Percentiles rank a stretch among this genome's conserved stretches.
These are phyloP conservation scores for Orobanche coerulescens DNA, from an alignment of 257 asterid genomes.

Conservation along the genomic window DNA sequence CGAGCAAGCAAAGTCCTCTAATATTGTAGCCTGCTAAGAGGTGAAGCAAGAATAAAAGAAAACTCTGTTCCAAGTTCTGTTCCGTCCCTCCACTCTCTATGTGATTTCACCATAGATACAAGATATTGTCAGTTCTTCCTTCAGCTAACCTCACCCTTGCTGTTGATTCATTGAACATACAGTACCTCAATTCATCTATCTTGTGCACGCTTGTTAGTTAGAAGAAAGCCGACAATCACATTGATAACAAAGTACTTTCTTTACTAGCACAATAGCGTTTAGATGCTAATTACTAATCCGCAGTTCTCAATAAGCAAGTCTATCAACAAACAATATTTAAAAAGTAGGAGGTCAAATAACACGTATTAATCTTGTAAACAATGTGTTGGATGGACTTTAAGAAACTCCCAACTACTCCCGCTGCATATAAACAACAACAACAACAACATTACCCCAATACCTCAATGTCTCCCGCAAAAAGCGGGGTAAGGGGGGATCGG, in stretches of 20 bases:
- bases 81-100: too few species aligned
- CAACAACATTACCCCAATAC: not conserved
- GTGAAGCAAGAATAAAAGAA: not conserved
- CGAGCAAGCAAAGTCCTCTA: not conserved
- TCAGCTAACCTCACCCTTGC: too few species aligned
- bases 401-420: slow-evolving; percentile 7
- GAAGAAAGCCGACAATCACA: not conserved
- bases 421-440: too few species aligned
- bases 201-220: not conserved
- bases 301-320: not conserved
- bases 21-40: not conserved
- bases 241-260: not conserved
- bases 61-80: not conserved
- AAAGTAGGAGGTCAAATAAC: not conserved
- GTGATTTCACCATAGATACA: too few species aligned
- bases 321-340: not conserved
- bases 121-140: too few species aligned
- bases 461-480: too few species aligned
- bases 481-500: too few species aligned
- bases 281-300: not conserved
- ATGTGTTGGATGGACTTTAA: not conserved
- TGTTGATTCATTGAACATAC: not conserved
- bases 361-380: not conserved
- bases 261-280: not conserved
- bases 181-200: not conserved